These are phyloP conservation scores for Geotrichum klebahnii DNA, from an alignment of 1,139 yeast species.

Conservation along the genomic window DNA sequence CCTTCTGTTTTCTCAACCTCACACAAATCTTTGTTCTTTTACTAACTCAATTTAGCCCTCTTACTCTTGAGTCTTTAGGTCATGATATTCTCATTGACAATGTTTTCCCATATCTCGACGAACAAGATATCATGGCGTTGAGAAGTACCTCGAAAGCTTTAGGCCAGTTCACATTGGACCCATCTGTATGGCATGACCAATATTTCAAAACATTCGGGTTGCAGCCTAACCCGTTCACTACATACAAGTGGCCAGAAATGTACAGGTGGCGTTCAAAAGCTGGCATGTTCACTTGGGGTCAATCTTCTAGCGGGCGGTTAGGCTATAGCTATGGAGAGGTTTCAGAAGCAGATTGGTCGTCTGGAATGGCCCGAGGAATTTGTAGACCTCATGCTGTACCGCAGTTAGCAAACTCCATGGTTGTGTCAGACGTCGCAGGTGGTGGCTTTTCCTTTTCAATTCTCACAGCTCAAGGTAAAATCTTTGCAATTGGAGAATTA, in stretches of 20 bases:
- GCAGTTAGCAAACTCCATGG: constrained; percentile 38
- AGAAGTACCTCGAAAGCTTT: constrained; percentile 26
- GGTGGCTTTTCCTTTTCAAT: constrained; percentile 69
- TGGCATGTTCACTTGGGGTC: constrained; percentile 65
- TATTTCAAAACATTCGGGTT: constrained; percentile 31
- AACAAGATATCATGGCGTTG: constrained; percentile 29
- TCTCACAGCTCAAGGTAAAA: constrained; percentile 35
- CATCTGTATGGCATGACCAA: constrained; percentile 36
- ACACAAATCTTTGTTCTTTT: too few species aligned
- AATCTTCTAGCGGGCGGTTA: constrained; percentile 50
- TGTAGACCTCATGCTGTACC: constrained; percentile 29
- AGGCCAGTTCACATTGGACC: constrained; percentile 25
- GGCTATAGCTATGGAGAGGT: constrained; percentile 44
- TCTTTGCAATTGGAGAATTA: constrained; percentile 31
- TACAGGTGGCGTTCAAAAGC: constrained; percentile 45
- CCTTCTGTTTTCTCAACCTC: too few species aligned
- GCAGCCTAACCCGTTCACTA: constrained; percentile 30
- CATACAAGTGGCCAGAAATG: constrained; percentile 49
- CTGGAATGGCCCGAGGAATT: constrained; percentile 12
- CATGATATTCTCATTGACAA: constrained; percentile 33
- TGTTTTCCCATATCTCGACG: constrained; percentile 31
- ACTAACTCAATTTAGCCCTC: too few species aligned
- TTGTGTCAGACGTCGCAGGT: constrained; percentile 54
- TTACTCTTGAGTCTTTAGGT: constrained; percentile 25
- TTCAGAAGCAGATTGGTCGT: constrained; percentile 17